Evolutionary conservation across 805 yeast genomes (phyloP).

Genomic region (Candida khao-thaluensis): DNA sequence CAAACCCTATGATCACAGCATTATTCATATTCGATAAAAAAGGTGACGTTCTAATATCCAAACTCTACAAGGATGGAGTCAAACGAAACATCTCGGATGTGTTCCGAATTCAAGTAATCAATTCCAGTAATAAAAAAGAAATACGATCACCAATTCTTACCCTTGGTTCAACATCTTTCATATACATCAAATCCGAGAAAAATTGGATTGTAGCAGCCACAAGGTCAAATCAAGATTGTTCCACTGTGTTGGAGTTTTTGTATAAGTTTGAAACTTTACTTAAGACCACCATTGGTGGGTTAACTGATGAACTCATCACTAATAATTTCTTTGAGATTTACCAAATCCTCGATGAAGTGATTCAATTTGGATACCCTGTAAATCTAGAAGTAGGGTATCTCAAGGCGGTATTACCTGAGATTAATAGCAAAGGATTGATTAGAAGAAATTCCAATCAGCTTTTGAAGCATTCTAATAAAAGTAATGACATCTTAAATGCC

Average conservation of each 20-base stretch:
- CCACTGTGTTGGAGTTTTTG: conserved; percentile 75
- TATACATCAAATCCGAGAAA: conserved; percentile 62
- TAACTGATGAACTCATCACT: conserved; percentile 45
- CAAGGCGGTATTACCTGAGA: conserved; percentile 16
- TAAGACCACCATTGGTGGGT: conserved; percentile 21
- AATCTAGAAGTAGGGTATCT: conserved; percentile 49
- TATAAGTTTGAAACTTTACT: conserved; percentile 59
- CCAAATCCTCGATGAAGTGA: conserved; percentile 72
- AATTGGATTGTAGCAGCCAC: conserved; percentile 89
- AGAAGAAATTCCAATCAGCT: conserved; percentile 13
- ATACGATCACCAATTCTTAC: conserved; percentile 56
- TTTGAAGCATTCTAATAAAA: conserved; percentile 12
- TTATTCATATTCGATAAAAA: conserved; percentile 72
- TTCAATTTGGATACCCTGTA: conserved; percentile 79
- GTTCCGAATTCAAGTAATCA: conserved; percentile 87
- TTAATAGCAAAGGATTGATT: conserved; percentile 5
- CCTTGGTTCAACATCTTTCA: conserved; percentile 87
- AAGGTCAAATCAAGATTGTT: conserved; percentile 83
- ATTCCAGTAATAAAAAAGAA: conserved; percentile 39
- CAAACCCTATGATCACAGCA: conserved; percentile 74
- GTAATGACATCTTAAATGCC: conserved; percentile 10
- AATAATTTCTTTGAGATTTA: conserved; percentile 68
- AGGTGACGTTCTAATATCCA: conserved; percentile 82
- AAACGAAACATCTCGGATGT: conserved; percentile 80
- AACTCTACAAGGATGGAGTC: conserved; percentile 70